Percentiles rank a stretch among this genome's conserved stretches.
These are phyloP conservation scores for Volutella citrinella DNA, from an alignment of 2,329 filamentous ascomycete genomes.

Conservation along the genomic window DNA sequence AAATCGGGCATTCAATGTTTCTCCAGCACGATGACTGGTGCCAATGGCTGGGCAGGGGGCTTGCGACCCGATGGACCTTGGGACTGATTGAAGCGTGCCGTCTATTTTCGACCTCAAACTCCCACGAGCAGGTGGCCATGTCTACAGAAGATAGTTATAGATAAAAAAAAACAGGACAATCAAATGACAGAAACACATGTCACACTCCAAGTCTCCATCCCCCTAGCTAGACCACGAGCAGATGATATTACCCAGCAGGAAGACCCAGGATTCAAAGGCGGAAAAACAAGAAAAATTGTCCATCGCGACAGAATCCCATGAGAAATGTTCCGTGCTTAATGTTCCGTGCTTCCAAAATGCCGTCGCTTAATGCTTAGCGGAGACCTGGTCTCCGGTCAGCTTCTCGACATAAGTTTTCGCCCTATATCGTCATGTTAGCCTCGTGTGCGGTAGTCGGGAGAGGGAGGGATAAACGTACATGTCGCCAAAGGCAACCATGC, in stretches of 20 bases:
- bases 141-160: constrained; percentile 12
- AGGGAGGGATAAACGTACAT: constrained; percentile 64
- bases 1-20: no score
- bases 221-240: no score
- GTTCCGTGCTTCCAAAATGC: no score
- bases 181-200: constrained; percentile 11
- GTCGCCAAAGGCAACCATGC: constrained; percentile 98
- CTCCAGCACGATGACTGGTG: no score
- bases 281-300: no score
- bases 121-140: constrained; percentile 9
- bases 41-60: no score
- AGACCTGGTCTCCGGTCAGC: constrained; percentile 61
- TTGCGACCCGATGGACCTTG: no score
- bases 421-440: constrained; percentile 39
- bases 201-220: no score
- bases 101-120: constrained; percentile 19
- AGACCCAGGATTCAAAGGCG: no score
- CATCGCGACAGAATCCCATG: no score
- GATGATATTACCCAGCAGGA: no score
- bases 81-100: constrained; percentile 9
- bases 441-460: constrained; percentile 1
- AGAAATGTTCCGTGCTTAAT: no score
- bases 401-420: constrained; percentile 67
- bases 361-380: constrained; percentile 66
- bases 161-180: constrained; percentile 11